phyloP scores from a whole-genome alignment of 176 grass and related monocot species.

The Hyparrhenia diplandra region DNA sequence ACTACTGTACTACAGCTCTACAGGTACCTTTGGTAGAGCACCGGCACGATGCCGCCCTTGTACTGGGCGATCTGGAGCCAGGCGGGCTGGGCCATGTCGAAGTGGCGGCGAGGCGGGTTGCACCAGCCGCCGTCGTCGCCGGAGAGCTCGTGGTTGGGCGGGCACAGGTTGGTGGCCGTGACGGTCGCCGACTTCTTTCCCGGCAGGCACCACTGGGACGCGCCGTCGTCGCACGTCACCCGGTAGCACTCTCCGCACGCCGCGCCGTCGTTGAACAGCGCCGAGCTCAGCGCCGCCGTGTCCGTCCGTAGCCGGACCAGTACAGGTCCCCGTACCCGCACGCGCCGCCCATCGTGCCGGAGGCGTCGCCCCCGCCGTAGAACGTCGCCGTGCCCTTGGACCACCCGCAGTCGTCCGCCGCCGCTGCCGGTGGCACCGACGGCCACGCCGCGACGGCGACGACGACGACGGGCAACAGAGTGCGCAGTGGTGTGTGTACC shows the following conservation, averaged over 20 bases:
- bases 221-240: constrained; percentile 31
- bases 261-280: constrained; percentile 57
- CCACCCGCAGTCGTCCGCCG: background rate
- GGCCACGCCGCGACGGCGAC: background rate
- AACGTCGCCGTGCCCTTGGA: constrained; percentile 63
- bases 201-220: constrained; percentile 21
- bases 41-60: constrained; percentile 56
- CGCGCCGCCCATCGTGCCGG: constrained; percentile 85
- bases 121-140: constrained; percentile 65
- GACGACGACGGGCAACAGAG: background rate
- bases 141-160: constrained; percentile 48
- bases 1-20: too few species aligned
- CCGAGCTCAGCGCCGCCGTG: constrained; percentile 68
- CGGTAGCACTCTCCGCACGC: constrained; percentile 67
- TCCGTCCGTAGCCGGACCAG: constrained; percentile 53
- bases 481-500: background rate
- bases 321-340: constrained; percentile 77
- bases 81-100: constrained; percentile 65
- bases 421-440: background rate
- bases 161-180: constrained; percentile 82
- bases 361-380: constrained; percentile 68
- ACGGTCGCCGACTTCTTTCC: constrained; percentile 36
- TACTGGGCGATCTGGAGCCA: constrained; percentile 53
- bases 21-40: constrained; percentile 55
- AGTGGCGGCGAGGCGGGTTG: constrained; percentile 66